Evolutionary conservation across 208 protist genomes (phyloP).

Genomic region (Leishmania martiniquensis): DNA sequence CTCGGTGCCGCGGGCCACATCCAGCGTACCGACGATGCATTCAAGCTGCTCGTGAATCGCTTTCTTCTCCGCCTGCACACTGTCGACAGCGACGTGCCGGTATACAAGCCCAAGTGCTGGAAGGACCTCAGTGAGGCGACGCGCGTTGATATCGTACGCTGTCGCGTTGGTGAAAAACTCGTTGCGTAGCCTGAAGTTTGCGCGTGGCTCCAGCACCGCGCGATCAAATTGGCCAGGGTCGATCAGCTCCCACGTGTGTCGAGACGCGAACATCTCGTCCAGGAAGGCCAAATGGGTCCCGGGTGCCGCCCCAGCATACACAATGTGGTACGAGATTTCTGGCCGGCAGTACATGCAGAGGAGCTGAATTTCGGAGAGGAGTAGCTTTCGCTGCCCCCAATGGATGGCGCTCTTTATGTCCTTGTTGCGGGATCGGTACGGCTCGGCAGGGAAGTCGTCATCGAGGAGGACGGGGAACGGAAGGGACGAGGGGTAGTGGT

Average conservation of each 20-base stretch:
- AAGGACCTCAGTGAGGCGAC: slow-evolving; percentile 62
- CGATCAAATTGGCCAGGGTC: slow-evolving; percentile 94
- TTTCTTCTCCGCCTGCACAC: slow-evolving; percentile 40
- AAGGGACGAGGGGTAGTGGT: slow-evolving; percentile 80
- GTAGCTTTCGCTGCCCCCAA: slow-evolving; percentile 97
- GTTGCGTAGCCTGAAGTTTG: slow-evolving; percentile 89
- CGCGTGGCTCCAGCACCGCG: slow-evolving; percentile 46
- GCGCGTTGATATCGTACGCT: slow-evolving; percentile 90
- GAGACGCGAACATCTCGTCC: slow-evolving; percentile 82
- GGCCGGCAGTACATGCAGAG: slow-evolving; percentile 80
- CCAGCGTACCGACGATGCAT: slow-evolving; percentile 75
- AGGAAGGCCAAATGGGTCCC: slow-evolving; percentile 94
- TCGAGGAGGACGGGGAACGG: slow-evolving; percentile 79
- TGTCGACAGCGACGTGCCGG: slow-evolving; percentile 44
- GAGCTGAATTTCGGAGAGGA: slow-evolving; percentile 96
- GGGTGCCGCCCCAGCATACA: slow-evolving; percentile 95
- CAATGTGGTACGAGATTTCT: slow-evolving; percentile 87
- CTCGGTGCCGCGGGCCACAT: slow-evolving; percentile 87
- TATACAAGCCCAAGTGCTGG: slow-evolving; percentile 71
- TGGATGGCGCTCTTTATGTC: slow-evolving; percentile 93
- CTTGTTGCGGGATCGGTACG: slow-evolving; percentile 80
- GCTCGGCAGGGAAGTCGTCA: slow-evolving; percentile 68
- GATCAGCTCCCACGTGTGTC: slow-evolving; percentile 93
- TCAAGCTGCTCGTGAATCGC: slow-evolving; percentile 71
- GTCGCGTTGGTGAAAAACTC: slow-evolving; percentile 95